Evolutionary conservation across 306 rosid genomes (phyloP).

Genomic region (Cyclanthera cordifolia): DNA sequence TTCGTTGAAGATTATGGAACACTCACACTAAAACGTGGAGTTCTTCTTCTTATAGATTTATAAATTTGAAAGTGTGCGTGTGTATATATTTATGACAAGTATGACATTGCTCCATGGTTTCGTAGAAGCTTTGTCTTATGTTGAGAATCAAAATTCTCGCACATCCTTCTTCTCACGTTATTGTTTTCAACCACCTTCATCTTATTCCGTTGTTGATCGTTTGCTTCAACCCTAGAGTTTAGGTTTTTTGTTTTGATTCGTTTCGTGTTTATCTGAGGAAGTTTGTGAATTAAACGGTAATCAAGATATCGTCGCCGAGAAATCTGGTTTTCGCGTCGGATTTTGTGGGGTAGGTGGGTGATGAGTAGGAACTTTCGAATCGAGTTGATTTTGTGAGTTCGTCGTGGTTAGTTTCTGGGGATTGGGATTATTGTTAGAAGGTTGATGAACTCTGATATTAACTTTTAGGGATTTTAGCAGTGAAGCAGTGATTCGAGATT

Average conservation of each 20-base stretch:
- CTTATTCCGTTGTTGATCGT: not conserved
- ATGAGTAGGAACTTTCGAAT: constrained; percentile 5
- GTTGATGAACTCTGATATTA: not conserved
- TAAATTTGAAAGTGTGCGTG: too few relatives aligned
- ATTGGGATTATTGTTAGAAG: not conserved
- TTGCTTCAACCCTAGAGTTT: constrained; percentile 18
- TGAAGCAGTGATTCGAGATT: not conserved
- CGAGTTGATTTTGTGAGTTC: not conserved
- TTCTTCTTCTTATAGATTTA: constrained; percentile 9
- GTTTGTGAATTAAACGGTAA: not conserved
- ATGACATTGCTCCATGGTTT: constrained; percentile 23
- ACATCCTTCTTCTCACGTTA: constrained; percentile 45
- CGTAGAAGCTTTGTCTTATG: constrained; percentile 36
- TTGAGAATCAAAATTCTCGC: constrained; percentile 16
- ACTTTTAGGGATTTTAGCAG: not conserved
- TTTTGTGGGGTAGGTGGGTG: constrained; percentile 20
- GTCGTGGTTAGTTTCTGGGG: not conserved
- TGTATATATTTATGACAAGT: constrained; percentile 10
- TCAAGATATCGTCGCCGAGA: constrained; percentile 15
- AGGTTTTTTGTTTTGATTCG: constrained; percentile 12
- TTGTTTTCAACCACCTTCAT: constrained; percentile 18
- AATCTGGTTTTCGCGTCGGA: constrained; percentile 1
- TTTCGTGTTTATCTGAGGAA: not conserved
- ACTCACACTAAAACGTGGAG: constrained; percentile 14
- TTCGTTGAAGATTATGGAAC: constrained; percentile 20